Percentiles rank a stretch among this genome's conserved stretches.
Conservation (phyloP, 2,329 filamentous ascomycete genomes). For the Aspergillus tubingensis region DNA sequence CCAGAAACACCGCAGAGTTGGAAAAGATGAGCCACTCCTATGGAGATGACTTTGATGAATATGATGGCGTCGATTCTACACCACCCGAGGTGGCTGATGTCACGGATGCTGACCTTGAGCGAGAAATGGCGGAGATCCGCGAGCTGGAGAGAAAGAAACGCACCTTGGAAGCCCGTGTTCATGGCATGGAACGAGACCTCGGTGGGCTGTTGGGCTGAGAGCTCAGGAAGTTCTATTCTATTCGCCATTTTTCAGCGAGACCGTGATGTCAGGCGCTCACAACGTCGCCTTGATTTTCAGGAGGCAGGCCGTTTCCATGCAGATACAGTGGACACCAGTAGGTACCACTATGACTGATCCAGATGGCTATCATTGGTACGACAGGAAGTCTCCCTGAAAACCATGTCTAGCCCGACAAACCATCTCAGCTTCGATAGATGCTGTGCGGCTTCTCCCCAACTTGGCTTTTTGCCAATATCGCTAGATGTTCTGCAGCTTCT, state of each 20-base stretch:
- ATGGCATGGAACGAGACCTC: constrained; percentile 68
- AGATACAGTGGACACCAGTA: background rate
- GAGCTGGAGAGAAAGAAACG: constrained; percentile 66
- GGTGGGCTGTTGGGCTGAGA: constrained; percentile 59
- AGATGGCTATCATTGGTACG: background rate
- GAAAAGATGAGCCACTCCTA: constrained; percentile 67
- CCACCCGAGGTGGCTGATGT: constrained; percentile 30
- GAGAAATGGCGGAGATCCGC: constrained; percentile 57
- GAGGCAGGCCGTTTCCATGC: background rate
- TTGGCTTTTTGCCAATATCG: background rate
- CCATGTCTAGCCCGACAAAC: background rate
- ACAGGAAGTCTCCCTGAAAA: background rate
- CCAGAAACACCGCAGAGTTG: constrained; percentile 72
- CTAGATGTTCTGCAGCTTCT: background rate
- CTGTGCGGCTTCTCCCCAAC: background rate
- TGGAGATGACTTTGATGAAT: constrained; percentile 58
- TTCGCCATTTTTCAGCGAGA: background rate
- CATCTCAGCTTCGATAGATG: background rate
- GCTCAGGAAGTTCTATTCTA: background rate
- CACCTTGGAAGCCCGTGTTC: constrained; percentile 64
- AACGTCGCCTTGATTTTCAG: too few species aligned
- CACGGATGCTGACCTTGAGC: constrained; percentile 47
- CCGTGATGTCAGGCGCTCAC: background rate
- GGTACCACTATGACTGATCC: background rate
- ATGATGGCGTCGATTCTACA: constrained; percentile 46